phyloP scores from a whole-genome alignment of 495 filamentous ascomycete species.

The Staphylotrichum tortipilum region DNA sequence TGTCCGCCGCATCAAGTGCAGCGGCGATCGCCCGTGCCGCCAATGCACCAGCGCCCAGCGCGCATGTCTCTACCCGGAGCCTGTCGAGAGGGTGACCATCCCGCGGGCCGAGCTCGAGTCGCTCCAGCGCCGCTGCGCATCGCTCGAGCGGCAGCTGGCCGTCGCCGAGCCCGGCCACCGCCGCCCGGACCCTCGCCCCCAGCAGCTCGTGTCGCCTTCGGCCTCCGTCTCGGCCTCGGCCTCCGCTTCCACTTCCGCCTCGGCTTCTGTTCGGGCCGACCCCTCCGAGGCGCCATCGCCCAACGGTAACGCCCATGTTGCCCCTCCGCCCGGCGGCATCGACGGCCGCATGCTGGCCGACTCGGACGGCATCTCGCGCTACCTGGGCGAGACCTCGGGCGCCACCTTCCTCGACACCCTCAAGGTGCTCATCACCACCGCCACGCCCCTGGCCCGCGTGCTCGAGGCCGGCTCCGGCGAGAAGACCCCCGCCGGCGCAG shows the following conservation, averaged over 20 bases:
- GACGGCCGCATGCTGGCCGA: slow-evolving; percentile 30
- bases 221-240: too few species aligned
- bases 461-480: neutral
- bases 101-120: slow-evolving; percentile 20
- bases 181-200: neutral
- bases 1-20: slow-evolving; percentile 36
- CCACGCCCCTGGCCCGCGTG: slow-evolving; percentile 9
- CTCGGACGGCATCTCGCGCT: slow-evolving; percentile 24
- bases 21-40: slow-evolving; percentile 29
- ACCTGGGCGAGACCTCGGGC: slow-evolving; percentile 32
- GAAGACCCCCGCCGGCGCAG: neutral
- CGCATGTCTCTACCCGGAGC: slow-evolving; percentile 28
- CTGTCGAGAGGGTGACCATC: slow-evolving; percentile 23
- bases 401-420: slow-evolving; percentile 32
- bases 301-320: neutral
- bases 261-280: neutral
- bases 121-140: slow-evolving; percentile 18
- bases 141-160: slow-evolving; percentile 10
- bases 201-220: slow-evolving; percentile 1
- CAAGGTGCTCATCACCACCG: slow-evolving; percentile 26
- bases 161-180: neutral
- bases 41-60: slow-evolving; percentile 24
- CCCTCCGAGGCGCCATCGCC: neutral
- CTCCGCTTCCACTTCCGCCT: too few species aligned
- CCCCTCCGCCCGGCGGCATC: neutral